Conservation (phyloP, 2,329 filamentous ascomycete genomes). For the Pleoardoris graminearum region DNA sequence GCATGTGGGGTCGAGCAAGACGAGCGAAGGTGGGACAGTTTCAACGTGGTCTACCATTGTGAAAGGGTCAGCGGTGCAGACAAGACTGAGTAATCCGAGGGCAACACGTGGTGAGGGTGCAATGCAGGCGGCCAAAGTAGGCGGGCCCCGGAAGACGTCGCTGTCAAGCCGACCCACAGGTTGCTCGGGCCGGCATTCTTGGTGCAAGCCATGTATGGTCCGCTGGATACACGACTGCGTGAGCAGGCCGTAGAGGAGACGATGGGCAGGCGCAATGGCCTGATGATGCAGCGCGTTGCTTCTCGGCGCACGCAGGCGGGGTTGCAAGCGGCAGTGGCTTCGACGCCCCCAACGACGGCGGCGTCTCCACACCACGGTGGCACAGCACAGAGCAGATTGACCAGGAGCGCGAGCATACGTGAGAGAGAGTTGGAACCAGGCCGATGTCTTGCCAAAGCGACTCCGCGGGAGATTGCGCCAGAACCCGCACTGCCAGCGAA, state of each 20-base stretch:
- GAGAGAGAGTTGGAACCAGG: too few species aligned
- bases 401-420: not conserved
- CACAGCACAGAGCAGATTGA: not conserved
- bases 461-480: constrained; percentile 7
- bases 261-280: not conserved
- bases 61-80: not conserved
- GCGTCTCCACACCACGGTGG: constrained; percentile 2
- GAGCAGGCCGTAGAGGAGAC: not conserved
- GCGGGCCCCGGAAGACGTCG: not conserved
- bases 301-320: constrained; percentile 1
- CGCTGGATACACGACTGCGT: not conserved
- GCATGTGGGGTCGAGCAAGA: not conserved
- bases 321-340: constrained; percentile 2
- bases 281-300: not conserved
- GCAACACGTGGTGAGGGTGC: not conserved
- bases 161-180: not conserved
- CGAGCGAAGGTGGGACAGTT: not conserved
- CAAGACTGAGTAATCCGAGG: not conserved
- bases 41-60: not conserved
- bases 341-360: not conserved
- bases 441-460: not conserved
- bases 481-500: not conserved
- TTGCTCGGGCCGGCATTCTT: not conserved
- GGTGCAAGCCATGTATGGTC: not conserved
- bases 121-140: not conserved